phyloP scores from a whole-genome alignment of 768 basidiomycete species.

The Tylopilus felleus region DNA sequence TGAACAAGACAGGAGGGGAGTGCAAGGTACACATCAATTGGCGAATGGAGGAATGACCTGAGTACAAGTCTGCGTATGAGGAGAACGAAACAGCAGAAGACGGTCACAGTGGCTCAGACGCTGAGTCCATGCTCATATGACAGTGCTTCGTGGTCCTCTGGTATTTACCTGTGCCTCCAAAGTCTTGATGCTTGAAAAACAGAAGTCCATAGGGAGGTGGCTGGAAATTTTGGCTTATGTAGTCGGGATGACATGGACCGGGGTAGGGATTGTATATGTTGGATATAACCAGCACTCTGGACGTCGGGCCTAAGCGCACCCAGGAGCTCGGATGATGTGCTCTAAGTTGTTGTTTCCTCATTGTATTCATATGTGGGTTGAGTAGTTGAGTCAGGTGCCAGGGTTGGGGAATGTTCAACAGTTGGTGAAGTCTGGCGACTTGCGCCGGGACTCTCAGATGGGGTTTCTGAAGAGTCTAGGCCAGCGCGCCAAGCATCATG shows the following conservation, averaged over 20 bases:
- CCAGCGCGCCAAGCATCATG: conserved; percentile 69
- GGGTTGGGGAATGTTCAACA: conserved; percentile 56
- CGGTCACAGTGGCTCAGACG: conserved; percentile 48
- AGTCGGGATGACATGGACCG: conserved; percentile 75
- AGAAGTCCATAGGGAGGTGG: conserved; percentile 50
- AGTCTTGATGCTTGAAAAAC: conserved; percentile 46
- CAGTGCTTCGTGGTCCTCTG: conserved; percentile 59
- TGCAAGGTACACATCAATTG: too few relatives aligned
- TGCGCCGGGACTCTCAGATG: conserved; percentile 71
- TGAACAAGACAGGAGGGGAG: too few relatives aligned
- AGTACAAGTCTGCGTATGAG: conserved; percentile 60
- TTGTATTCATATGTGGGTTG: conserved; percentile 49
- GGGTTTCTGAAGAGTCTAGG: conserved; percentile 56
- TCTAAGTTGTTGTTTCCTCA: conserved; percentile 41
- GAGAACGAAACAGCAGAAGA: conserved; percentile 63
- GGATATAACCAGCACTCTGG: conserved; percentile 26
- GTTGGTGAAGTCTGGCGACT: conserved; percentile 72
- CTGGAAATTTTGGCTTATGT: conserved; percentile 51
- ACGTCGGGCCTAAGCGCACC: conserved; percentile 39
- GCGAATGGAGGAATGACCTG: conserved; percentile 53
- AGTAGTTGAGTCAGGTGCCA: conserved; percentile 69
- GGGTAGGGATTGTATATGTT: conserved; percentile 50
- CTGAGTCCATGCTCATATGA: conserved; percentile 62
- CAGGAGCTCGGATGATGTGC: conserved; percentile 51
- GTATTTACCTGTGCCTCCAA: conserved; percentile 40